Base-by-base conservation (phyloP, 2,329 filamentous ascomycete species). In the Trichoderma sp. region DNA sequence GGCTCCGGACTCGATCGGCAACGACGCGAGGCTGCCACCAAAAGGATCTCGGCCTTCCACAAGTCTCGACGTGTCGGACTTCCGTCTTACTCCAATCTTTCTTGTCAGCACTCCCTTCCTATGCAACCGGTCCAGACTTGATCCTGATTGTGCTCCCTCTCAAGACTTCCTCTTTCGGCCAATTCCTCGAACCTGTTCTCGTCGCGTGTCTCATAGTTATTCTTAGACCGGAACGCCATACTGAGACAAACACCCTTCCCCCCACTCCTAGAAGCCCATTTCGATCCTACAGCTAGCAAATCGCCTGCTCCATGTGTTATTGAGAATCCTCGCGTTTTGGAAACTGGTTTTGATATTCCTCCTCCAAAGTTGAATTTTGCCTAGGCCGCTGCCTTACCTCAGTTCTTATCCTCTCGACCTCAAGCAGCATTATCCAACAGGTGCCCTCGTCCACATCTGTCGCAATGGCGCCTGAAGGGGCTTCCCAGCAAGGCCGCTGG, bases 401-500 rank as follows among this genome's bases (percentile, higher is more conserved):
- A 9, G 15, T 14, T 18, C 2, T 7, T 57, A 24, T 34, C 15
- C 56, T 32, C 56, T 56, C 12, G n/a, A 32, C 2, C 53, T 14
- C 12, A 9, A 28, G 4, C 56, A n/a, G 26, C 53, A 30, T 18
- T n/a, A n/a, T 18, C 56, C 4, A 30, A 3, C 57, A 1, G 12
- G n/a, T 34, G 18, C 9, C 32, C 18, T 21, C 26, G 9, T 61
- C 2, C 26, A 12, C 4, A 34, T 61, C 66, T 8, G 24, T 26
- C 18, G 21, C 24, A n/a, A 69, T 70, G 71, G 71, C 71, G 24
- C 36, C 57, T 14, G 36, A 62, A 18, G 71, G 47, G 6, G 15
- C 21, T 7, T 24, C 71, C 9, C 39, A 47, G 32, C 64, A 53
- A 43, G 53, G 71, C 61, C 28, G 61, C n/a, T 63, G 56, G 61